Percentiles rank a stretch among this genome's conserved stretches.
Evolutionary conservation across 768 basidiomycete genomes (phyloP).

Genomic region (Tephrocybe sp.): DNA sequence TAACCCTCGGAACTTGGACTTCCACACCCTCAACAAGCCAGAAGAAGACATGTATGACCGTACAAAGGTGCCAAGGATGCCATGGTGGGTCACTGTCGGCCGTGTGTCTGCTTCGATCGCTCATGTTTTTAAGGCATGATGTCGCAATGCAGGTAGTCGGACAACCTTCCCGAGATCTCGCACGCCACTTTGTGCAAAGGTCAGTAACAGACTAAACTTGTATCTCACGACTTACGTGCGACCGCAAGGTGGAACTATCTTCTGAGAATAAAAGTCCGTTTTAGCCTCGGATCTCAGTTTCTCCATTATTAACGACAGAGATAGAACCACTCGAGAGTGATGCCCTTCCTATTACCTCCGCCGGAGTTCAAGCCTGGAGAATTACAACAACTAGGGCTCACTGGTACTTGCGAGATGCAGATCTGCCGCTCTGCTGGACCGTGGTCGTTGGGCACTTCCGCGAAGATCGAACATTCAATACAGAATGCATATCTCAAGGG

Average conservation of each 20-base stretch:
- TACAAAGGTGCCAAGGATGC: constrained; percentile 87
- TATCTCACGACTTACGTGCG: constrained; percentile 8
- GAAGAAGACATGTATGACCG: constrained; percentile 96
- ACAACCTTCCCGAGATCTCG: constrained; percentile 91
- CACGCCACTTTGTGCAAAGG: constrained; percentile 93
- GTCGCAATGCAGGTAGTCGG: constrained; percentile 95
- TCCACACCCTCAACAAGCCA: constrained; percentile 82
- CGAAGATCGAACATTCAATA: constrained; percentile 84
- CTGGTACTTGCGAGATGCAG: constrained; percentile 96
- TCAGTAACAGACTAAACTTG: too few relatives aligned
- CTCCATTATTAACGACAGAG: constrained; percentile 11
- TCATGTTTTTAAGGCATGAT: constrained; percentile 78
- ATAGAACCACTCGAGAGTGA: constrained; percentile 85
- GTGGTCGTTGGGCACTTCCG: constrained; percentile 93
- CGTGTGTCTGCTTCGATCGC: neutral
- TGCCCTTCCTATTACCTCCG: constrained; percentile 94
- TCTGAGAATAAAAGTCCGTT: constrained; percentile 80
- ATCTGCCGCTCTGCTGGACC: constrained; percentile 94
- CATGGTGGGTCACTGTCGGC: constrained; percentile 60
- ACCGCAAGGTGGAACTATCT: constrained; percentile 85
- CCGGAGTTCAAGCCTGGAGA: constrained; percentile 87
- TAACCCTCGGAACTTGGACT: constrained; percentile 86
- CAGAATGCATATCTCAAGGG: constrained; percentile 94
- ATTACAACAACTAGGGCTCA: constrained; percentile 73
- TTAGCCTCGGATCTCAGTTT: constrained; percentile 13